phyloP scores from a whole-genome alignment of 1,284 basidiomycete genomes.

The Irpex rosettiformis region DNA sequence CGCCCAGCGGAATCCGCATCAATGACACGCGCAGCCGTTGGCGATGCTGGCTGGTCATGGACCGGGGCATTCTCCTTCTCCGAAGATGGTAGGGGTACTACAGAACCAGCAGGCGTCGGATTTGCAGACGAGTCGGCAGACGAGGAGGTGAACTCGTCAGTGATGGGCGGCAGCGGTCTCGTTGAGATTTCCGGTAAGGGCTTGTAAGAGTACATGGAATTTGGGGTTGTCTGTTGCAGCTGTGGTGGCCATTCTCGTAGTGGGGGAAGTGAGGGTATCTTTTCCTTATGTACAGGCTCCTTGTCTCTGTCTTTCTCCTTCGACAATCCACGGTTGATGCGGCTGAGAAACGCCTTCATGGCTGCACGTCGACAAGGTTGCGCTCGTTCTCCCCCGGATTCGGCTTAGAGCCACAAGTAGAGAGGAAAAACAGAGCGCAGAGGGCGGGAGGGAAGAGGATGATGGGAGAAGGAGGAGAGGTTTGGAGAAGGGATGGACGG shows the following conservation, averaged over 20 bases:
- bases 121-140: conserved; percentile 32
- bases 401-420: background rate
- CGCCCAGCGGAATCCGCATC: conserved; percentile 43
- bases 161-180: conserved; percentile 50
- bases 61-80: conserved; percentile 25
- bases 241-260: conserved; percentile 58
- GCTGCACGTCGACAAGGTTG: conserved; percentile 16
- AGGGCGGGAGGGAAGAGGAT: background rate
- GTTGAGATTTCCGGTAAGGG: conserved; percentile 63
- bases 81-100: conserved; percentile 19
- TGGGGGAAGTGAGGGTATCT: conserved; percentile 59
- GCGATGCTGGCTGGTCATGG: conserved; percentile 40
- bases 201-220: conserved; percentile 45
- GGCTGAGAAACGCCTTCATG: conserved; percentile 79
- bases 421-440: conserved; percentile 1
- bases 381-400: conserved; percentile 6
- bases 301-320: conserved; percentile 54
- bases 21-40: conserved; percentile 23
- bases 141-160: conserved; percentile 31
- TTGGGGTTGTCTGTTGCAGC: conserved; percentile 25
- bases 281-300: conserved; percentile 49
- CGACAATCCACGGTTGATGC: conserved; percentile 64
- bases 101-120: conserved; percentile 28
- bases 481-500: conserved; percentile 9
- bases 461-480: conserved; percentile 3